phyloP scores from a whole-genome alignment of 2,329 filamentous ascomycete genomes.

The Clonostachys byssicola region DNA sequence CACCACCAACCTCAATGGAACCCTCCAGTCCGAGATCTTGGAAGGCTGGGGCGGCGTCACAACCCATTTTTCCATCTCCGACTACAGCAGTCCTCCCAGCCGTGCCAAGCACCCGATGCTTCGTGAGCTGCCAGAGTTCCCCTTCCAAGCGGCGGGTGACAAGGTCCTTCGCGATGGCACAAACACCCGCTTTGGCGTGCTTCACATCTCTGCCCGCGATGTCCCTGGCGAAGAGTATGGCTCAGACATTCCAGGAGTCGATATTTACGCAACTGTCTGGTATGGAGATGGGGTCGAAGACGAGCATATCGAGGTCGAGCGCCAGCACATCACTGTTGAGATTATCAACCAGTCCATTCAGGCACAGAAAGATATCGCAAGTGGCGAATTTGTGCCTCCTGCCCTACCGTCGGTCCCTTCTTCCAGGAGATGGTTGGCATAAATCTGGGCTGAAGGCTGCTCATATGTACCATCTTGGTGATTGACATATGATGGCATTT shows the following conservation, averaged over 20 bases:
- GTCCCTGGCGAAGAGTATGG: constrained; percentile 4
- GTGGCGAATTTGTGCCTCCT: neutral
- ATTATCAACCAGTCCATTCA: constrained; percentile 11
- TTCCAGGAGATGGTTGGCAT: too few species aligned
- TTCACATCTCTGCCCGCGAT: constrained; percentile 12
- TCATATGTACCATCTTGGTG: too few species aligned
- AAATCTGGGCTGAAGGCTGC: too few species aligned
- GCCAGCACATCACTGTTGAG: constrained; percentile 14
- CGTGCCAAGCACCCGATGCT: constrained; percentile 22
- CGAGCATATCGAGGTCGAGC: constrained; percentile 12
- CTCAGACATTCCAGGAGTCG: constrained; percentile 3
- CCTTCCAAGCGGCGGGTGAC: constrained; percentile 14
- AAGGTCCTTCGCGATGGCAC: constrained; percentile 10
- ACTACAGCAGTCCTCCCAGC: constrained; percentile 14
- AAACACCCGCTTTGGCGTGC: constrained; percentile 10
- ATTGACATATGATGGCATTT: too few species aligned
- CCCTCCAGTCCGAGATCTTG: constrained; percentile 13
- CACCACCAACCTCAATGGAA: constrained; percentile 5
- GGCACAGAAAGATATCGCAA: constrained; percentile 8
- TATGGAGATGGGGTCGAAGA: constrained; percentile 11
- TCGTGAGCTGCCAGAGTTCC: constrained; percentile 12
- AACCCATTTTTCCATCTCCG: constrained; percentile 27
- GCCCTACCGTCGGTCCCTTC: neutral
- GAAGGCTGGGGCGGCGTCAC: constrained; percentile 22
- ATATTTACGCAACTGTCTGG: constrained; percentile 13